Base-by-base conservation (phyloP, 371 early-diverging fungal genomes). In the Syncephalastrum sp. region DNA sequence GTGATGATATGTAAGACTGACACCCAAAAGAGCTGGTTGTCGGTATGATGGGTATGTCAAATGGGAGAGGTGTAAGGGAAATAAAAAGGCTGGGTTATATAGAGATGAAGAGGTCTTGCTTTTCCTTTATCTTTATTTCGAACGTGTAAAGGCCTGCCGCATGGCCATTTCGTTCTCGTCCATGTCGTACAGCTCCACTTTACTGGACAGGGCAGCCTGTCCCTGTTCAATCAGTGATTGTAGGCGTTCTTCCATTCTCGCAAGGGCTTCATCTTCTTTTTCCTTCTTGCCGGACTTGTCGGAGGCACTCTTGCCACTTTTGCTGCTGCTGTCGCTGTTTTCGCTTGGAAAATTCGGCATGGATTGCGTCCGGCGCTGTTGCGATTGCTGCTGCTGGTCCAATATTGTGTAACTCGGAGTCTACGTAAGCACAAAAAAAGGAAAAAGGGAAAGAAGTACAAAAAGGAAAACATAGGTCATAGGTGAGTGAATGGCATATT, bases 181-280 rank as follows among this genome's bases (percentile, higher is more conserved):
- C 56, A 65, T 42, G 10, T 67, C 68, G 15, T 65, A 56, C 12
- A 59, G 7, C n/a, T 62, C 51, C 45, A 62, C 60, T 43, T 47
- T 62, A 46, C 64, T 69, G 50, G 63, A 57, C 12, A 76, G 61
- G 6, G 77, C 77, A 23, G 70, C 71, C 53, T 76, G 69, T 17
- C 77, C 73, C 59, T 73, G 61, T 54, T 76, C 64, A 29, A 76
- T 72, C 14, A 76, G 55, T 1, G 67, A 63, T 42, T 70, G 62
- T 13, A 72, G 38, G 5, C 52, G 63, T 49, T 66, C 73, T 50
- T 72, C 73, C 64, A 76, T 67, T 23, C 64, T 60, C 6, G 63
- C 54, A 25, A 75, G 42, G 19, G 61, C 46, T 54, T 68, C 65
- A 42, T 75, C 64, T 42, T 63, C 59, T 53, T 68, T 51, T 52